These are phyloP conservation scores for Sphaerostilbella broomeana DNA, from an alignment of 2,329 filamentous ascomycete species.

Conservation along the genomic window DNA sequence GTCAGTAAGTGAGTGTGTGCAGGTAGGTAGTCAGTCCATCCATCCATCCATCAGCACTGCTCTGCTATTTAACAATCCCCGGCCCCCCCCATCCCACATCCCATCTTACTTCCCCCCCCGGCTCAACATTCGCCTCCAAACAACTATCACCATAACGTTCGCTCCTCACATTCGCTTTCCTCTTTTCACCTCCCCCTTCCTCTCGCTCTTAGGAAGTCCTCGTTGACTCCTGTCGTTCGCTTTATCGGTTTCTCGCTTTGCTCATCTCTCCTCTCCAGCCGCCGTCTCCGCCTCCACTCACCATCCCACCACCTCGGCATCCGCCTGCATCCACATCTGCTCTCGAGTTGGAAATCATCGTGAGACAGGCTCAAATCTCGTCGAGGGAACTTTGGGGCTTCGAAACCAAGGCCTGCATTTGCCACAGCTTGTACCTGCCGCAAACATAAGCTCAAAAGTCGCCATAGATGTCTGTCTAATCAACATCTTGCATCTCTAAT, in stretches of 20 bases:
- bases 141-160: slow-evolving; percentile 20
- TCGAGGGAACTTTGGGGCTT: too few species aligned
- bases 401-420: slow-evolving; percentile 3
- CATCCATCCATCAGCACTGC: too few species aligned
- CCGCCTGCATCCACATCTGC: not conserved
- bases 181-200: slow-evolving; percentile 34
- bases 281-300: slow-evolving; percentile 13
- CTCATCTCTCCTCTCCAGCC: slow-evolving; percentile 37
- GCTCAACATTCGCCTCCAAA: slow-evolving; percentile 20
- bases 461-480: slow-evolving; percentile 12
- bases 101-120: slow-evolving; percentile 21
- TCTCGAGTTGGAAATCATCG: slow-evolving; percentile 1
- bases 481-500: slow-evolving; percentile 6
- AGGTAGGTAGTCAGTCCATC: not conserved
- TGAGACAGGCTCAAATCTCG: not conserved
- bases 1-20: too few species aligned
- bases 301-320: slow-evolving; percentile 8
- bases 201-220: slow-evolving; percentile 57
- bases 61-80: slow-evolving; percentile 27
- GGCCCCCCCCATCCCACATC: slow-evolving; percentile 17
- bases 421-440: slow-evolving; percentile 1
- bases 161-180: slow-evolving; percentile 38
- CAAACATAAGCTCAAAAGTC: slow-evolving; percentile 3
- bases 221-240: slow-evolving; percentile 70
- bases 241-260: slow-evolving; percentile 50